phyloP scores from a whole-genome alignment of 345 rosid genomes.

The Heritiera littoralis region DNA sequence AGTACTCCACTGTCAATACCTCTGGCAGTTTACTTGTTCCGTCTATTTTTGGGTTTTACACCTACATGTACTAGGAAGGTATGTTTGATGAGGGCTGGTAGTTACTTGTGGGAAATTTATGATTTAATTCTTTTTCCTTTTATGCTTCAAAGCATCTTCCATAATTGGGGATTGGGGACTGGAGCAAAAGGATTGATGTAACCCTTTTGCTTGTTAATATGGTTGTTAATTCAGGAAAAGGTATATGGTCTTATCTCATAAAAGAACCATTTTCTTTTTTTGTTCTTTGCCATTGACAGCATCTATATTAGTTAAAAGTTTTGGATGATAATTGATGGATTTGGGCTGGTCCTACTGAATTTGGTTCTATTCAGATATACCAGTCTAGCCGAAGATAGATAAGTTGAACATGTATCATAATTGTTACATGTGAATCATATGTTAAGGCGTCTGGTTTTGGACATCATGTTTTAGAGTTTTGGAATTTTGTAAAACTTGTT shows the following conservation, averaged over 20 bases:
- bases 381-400: neutral
- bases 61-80: neutral
- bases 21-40: neutral
- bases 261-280: neutral
- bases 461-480: neutral
- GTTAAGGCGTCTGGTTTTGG: neutral
- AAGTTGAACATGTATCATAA: neutral
- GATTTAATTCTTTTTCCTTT: neutral
- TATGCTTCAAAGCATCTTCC: neutral
- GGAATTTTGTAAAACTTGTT: neutral
- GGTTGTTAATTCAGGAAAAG: neutral
- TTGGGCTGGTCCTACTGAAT: neutral
- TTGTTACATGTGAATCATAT: neutral
- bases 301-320: neutral
- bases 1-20: neutral
- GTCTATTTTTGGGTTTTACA: neutral
- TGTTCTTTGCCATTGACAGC: neutral
- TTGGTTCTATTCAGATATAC: slow-evolving; percentile 3
- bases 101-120: neutral
- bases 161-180: neutral
- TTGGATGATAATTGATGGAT: neutral
- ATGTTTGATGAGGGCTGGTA: neutral
- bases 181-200: neutral
- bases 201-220: neutral
- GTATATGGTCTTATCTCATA: neutral